Conservation (phyloP, 352 stramenopile species). For the Globisporangium yorkense region DNA sequence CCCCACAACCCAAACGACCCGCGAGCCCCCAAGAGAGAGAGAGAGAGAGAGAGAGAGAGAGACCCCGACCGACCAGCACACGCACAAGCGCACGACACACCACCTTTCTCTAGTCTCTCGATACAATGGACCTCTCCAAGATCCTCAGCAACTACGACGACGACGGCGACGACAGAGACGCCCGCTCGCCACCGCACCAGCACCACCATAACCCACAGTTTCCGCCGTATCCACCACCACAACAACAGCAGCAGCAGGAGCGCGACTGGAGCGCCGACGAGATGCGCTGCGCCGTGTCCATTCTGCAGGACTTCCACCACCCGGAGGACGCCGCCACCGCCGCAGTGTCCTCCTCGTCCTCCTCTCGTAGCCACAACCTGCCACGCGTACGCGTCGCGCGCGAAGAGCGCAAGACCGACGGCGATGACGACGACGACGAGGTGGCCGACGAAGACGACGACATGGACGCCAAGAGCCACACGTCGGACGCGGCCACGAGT, state of each 20-base stretch:
- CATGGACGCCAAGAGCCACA: background rate
- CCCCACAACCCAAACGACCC: conserved; percentile 14
- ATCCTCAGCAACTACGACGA: conserved; percentile 40
- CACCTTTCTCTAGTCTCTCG: background rate
- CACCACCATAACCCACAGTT: conserved; percentile 1
- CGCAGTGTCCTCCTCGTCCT: background rate
- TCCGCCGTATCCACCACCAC: background rate
- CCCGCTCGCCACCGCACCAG: background rate
- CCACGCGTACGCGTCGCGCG: conserved; percentile 7
- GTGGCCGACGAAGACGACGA: background rate
- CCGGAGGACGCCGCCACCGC: conserved; percentile 11
- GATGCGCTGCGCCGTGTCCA: conserved; percentile 53
- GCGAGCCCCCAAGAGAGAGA: too few species aligned
- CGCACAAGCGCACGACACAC: conserved; percentile 4
- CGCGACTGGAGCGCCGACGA: conserved; percentile 42
- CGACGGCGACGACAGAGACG: conserved; percentile 1
- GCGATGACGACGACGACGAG: conserved; percentile 3
- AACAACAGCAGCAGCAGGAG: background rate
- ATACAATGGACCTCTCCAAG: conserved; percentile 42
- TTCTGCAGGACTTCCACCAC: conserved; percentile 56
- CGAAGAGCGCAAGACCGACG: conserved; percentile 12
- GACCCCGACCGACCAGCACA: too few species aligned
- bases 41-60: too few species aligned
- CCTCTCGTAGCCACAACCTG: background rate
- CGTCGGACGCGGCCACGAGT: conserved; percentile 6